Conservation (phyloP, 1,284 basidiomycete genomes). For the Golubevia pallescens region DNA sequence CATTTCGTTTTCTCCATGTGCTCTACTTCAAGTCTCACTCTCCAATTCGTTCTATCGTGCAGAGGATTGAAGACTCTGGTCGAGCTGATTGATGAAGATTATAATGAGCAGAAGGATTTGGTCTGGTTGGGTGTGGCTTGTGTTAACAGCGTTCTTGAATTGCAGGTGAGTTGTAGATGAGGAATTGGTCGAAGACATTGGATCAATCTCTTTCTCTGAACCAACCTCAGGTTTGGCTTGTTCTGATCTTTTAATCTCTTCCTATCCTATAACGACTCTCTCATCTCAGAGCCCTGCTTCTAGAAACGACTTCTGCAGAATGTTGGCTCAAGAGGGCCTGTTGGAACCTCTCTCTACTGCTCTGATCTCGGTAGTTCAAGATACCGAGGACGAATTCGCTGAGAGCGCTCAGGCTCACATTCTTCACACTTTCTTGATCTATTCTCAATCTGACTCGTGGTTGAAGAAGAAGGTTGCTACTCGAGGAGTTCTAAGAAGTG, state of each 20-base stretch:
- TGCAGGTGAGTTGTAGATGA: conserved; percentile 21
- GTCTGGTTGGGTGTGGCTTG: conserved; percentile 54
- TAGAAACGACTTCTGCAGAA: conserved; percentile 51
- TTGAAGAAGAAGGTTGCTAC: conserved; percentile 45
- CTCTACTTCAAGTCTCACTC: conserved; percentile 45
- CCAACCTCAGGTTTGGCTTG: background rate
- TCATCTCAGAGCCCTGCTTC: conserved; percentile 33
- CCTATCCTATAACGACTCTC: background rate
- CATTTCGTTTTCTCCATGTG: conserved; percentile 55
- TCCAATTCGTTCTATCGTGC: conserved; percentile 52
- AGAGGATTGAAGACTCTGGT: conserved; percentile 50
- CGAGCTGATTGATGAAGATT: conserved; percentile 56
- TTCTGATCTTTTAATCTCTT: background rate
- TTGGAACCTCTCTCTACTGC: conserved; percentile 47
- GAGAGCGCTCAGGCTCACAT: conserved; percentile 37
- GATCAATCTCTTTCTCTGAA: background rate
- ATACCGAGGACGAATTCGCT: conserved; percentile 32
- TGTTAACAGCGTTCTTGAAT: conserved; percentile 48
- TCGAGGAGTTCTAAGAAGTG: conserved; percentile 37
- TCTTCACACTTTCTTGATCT: conserved; percentile 49
- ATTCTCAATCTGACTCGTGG: conserved; percentile 45
- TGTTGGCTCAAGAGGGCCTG: conserved; percentile 52
- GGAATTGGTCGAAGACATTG: background rate
- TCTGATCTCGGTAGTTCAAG: conserved; percentile 34
- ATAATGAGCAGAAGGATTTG: conserved; percentile 45